Percentiles rank a stretch among this genome's conserved stretches.
Evolutionary conservation across 441 rosid species (phyloP).

Genomic region (Aquilaria agallochum): DNA sequence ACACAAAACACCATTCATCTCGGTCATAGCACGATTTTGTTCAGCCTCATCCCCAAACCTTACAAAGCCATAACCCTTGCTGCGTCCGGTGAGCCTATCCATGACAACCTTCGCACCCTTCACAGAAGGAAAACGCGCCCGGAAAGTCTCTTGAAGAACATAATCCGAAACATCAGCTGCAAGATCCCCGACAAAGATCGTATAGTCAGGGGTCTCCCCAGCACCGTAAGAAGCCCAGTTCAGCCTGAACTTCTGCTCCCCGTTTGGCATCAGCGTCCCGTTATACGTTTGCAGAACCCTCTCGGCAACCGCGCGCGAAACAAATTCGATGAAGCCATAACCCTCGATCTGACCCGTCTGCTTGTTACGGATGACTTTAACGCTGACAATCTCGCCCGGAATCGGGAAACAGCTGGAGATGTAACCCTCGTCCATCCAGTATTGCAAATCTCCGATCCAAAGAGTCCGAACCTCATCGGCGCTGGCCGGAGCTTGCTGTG

Average conservation of each 20-base stretch:
- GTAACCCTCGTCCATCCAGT: slow-evolving; percentile 65
- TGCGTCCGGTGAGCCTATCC: slow-evolving; percentile 65
- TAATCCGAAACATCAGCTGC: slow-evolving; percentile 82
- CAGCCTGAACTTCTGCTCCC: slow-evolving; percentile 63
- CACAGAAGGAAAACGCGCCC: slow-evolving; percentile 38
- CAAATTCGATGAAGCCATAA: slow-evolving; percentile 65
- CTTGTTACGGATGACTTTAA: slow-evolving; percentile 70
- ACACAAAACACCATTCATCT: slow-evolving; percentile 68
- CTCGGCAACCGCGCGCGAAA: slow-evolving; percentile 50
- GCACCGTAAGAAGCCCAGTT: slow-evolving; percentile 74
- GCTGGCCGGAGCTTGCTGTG: slow-evolving; percentile 27
- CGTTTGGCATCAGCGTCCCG: slow-evolving; percentile 61
- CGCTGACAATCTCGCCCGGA: slow-evolving; percentile 51
- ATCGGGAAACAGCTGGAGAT: slow-evolving; percentile 37
- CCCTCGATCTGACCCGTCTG: slow-evolving; percentile 60
- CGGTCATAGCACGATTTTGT: slow-evolving; percentile 63
- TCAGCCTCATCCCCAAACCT: slow-evolving; percentile 64
- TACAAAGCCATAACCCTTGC: slow-evolving; percentile 80
- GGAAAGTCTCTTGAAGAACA: slow-evolving; percentile 65
- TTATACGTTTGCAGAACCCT: slow-evolving; percentile 55
- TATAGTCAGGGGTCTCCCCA: slow-evolving; percentile 61
- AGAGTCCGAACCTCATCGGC: slow-evolving; percentile 58
- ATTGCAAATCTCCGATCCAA: slow-evolving; percentile 78
- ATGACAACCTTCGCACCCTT: slow-evolving; percentile 83
- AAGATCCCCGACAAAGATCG: slow-evolving; percentile 78